phyloP scores from a whole-genome alignment of 306 rosid species.

The Aeschynomene evenia region DNA sequence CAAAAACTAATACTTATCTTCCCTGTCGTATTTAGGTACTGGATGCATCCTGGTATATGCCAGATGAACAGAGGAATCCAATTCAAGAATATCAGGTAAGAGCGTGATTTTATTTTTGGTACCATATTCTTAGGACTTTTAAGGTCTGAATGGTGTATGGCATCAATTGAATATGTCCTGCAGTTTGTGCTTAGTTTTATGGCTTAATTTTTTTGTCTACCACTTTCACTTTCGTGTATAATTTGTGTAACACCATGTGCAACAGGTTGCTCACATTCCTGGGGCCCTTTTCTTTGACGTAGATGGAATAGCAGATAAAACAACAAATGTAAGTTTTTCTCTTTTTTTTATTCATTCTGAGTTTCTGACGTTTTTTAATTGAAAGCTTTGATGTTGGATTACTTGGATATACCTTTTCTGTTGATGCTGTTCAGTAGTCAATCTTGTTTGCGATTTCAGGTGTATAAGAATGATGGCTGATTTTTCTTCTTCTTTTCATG shows the following conservation, averaged over 20 bases:
- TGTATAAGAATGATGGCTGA: conserved; percentile 1
- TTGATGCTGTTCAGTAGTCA: neutral
- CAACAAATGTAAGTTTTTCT: conserved; percentile 58
- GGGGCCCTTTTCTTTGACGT: conserved; percentile 97
- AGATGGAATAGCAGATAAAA: conserved; percentile 85
- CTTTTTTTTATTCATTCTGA: neutral
- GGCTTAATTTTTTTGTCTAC: neutral
- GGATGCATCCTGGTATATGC: conserved; percentile 99
- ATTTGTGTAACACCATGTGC: conserved; percentile 26
- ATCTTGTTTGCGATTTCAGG: neutral
- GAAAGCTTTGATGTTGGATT: neutral
- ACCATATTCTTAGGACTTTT: neutral
- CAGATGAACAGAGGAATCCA: conserved; percentile 94
- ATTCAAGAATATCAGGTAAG: conserved; percentile 94
- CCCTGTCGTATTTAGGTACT: conserved; percentile 53
- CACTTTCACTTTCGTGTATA: neutral
- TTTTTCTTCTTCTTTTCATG: conserved; percentile 13
- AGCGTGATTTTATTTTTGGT: neutral
- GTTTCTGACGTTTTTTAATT: neutral
- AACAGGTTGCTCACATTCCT: conserved; percentile 96
- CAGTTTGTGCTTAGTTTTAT: neutral
- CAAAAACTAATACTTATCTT: neutral
- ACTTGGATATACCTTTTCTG: neutral
- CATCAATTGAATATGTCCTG: conserved; percentile 19
- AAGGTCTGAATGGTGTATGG: neutral